phyloP scores from a whole-genome alignment of 192 early-diverging fungal genomes.

The Coemansia pectinata region DNA sequence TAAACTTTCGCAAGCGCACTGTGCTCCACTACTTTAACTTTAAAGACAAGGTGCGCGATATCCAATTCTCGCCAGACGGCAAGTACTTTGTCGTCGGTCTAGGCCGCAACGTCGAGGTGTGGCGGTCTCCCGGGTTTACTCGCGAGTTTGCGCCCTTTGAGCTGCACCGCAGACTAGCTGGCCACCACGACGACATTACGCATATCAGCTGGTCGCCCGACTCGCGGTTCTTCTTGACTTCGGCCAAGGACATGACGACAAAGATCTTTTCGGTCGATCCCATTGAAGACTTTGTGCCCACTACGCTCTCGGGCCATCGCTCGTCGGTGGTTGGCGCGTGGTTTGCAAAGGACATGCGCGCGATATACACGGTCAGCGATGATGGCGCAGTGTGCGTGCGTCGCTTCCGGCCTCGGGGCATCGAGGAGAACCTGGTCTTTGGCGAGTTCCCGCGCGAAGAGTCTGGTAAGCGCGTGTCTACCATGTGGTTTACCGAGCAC shows the following conservation, averaged over 20 bases:
- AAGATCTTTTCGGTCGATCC: conserved; percentile 57
- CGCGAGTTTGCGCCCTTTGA: conserved; percentile 93
- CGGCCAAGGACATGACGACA: conserved; percentile 47
- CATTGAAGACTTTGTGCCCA: conserved; percentile 69
- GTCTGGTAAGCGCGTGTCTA: conserved; percentile 36
- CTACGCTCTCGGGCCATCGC: conserved; percentile 82
- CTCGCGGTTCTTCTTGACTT: conserved; percentile 64
- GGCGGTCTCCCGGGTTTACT: conserved; percentile 89
- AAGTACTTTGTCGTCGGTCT: conserved; percentile 82
- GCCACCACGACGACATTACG: conserved; percentile 85
- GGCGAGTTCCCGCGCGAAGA: conserved; percentile 61
- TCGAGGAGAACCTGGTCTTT: conserved; percentile 59
- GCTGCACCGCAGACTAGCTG: conserved; percentile 74
- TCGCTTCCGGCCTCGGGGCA: conserved; percentile 52
- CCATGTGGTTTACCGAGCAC: conserved; percentile 54
- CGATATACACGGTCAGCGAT: conserved; percentile 77
- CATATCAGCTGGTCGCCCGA: conserved; percentile 84
- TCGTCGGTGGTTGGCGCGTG: conserved; percentile 83
- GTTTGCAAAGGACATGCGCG: conserved; percentile 54
- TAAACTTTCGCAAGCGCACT: conserved; percentile 83
- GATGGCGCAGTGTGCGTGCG: conserved; percentile 92
- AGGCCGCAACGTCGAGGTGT: conserved; percentile 84
- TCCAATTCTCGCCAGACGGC: conserved; percentile 93
- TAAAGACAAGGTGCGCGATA: conserved; percentile 74
- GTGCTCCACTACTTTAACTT: conserved; percentile 92